Conservation (phyloP, 1,139 yeast genomes). For the Kodamaea suecica region DNA sequence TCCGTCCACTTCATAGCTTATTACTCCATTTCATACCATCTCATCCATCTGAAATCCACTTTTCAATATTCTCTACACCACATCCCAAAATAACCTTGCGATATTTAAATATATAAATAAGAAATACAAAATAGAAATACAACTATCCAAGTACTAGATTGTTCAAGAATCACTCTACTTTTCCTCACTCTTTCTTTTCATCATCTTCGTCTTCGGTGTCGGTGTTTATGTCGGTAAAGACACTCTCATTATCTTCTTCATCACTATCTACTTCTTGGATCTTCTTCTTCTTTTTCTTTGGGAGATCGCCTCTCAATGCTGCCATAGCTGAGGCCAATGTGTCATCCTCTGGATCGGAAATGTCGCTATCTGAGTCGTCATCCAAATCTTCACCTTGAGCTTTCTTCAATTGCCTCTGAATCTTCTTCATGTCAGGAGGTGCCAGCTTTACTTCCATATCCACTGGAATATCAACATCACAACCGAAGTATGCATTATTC, state of each 20-base stretch:
- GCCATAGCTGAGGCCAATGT: constrained; percentile 66
- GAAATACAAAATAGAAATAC: not conserved
- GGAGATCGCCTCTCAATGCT: constrained; percentile 51
- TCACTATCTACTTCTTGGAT: constrained; percentile 33
- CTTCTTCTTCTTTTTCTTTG: constrained; percentile 31
- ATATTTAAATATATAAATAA: not conserved
- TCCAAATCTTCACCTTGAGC: constrained; percentile 28
- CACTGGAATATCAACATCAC: constrained; percentile 67
- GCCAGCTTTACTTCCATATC: constrained; percentile 57
- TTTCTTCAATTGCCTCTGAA: constrained; percentile 13
- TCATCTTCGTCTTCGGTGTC: constrained; percentile 57
- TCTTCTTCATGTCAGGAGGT: constrained; percentile 24
- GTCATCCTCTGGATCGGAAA: constrained; percentile 65
- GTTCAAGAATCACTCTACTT: not conserved
- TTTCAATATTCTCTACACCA: too few species aligned
- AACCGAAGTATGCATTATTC: constrained; percentile 67
- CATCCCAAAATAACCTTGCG: not conserved
- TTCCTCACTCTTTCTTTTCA: too few species aligned
- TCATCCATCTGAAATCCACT: not conserved
- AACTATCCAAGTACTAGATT: not conserved
- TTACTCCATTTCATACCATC: too few species aligned
- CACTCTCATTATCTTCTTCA: constrained; percentile 37
- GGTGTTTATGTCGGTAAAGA: constrained; percentile 48
- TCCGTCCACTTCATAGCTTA: too few species aligned
- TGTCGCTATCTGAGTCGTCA: constrained; percentile 43